A percentile compares a stretch with the other conserved stretches of the same genome.
phyloP scores from a whole-genome alignment of 352 stramenopile genomes.

The Phytophthora pluvialis region DNA sequence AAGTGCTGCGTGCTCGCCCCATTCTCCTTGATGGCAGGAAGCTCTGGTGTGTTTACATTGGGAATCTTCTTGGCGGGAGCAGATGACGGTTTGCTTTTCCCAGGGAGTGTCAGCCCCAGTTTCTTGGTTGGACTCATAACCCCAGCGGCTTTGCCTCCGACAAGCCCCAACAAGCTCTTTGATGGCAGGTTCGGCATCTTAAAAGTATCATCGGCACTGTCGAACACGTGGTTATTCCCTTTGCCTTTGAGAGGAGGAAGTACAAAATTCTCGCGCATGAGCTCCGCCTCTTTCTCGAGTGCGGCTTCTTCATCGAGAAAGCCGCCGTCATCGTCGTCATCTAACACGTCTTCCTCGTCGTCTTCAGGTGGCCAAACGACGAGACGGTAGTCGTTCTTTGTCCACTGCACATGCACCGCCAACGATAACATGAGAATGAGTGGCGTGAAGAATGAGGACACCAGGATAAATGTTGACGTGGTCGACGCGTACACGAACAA shows the following conservation, averaged over 20 bases:
- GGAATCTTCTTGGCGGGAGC: constrained; percentile 2
- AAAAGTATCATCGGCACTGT: constrained; percentile 68
- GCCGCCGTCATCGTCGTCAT: constrained; percentile 70
- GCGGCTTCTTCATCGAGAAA: constrained; percentile 68
- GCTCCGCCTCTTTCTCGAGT: constrained; percentile 75
- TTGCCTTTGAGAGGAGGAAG: constrained; percentile 74
- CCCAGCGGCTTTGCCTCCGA: constrained; percentile 16
- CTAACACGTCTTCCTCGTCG: constrained; percentile 78
- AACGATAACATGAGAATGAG: constrained; percentile 82
- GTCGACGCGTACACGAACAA: constrained; percentile 85
- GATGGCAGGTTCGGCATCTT: constrained; percentile 81
- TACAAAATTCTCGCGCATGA: constrained; percentile 82
- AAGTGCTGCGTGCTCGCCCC: background rate
- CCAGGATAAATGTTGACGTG: constrained; percentile 77
- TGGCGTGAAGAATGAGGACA: constrained; percentile 76
- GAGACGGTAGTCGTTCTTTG: constrained; percentile 84
- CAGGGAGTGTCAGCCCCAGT: constrained; percentile 18
- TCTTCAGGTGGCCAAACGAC: constrained; percentile 85
- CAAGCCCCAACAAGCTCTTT: constrained; percentile 44
- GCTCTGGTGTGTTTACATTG: constrained; percentile 7
- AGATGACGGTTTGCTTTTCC: constrained; percentile 16
- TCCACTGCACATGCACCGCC: constrained; percentile 79
- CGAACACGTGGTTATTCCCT: constrained; percentile 61
- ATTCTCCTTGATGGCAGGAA: constrained; percentile 15
- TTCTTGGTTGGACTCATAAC: constrained; percentile 30